Base-by-base conservation (phyloP, 176 grass and related monocot species). In the Rhipidocladum racemiflorum region DNA sequence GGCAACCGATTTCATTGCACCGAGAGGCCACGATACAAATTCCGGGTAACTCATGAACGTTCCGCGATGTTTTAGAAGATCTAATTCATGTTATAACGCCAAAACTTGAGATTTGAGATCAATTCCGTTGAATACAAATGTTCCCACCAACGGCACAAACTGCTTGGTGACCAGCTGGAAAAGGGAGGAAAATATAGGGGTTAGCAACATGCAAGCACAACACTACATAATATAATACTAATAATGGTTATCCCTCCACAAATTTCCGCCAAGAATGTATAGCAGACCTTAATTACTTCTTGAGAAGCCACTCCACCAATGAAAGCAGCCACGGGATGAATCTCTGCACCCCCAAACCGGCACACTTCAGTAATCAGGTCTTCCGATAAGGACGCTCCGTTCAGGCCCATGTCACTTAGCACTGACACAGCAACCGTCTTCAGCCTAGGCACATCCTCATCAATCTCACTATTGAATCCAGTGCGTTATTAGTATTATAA, bases 21-120 rank as follows among this genome's bases (percentile, higher is more conserved):
- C 30, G 32, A 8, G 4, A 42, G 14, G 70, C 70, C 69, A 39
- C 44, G 34, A 51, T 38, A 74, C 69, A 62, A 61, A 75, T 35
- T 76, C 51, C 85, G 24, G 10, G 21, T 76, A 75, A 61, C 50
- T 80, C 51, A 21, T 10, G 24, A 77, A 61, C 9, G 1, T 17
- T 49, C 38, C 1, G 5, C 2, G 12, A 48, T 32, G 53, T 28
- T 61, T 28, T 61, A 48, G 38, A 59, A 59, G 27, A 61, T 45
- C 20, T 34, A 17, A 75, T 5, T 39, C 24, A 85, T 29, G 36
- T 79, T 91, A 94, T 81, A 94, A 53, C 23, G 40, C 7, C 70
- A 94, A 82, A 75, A 94, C 92, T 87, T 94, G 95, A 30, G 92
- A 97, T 84, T 93, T 94, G 51, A 92, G 95, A 85, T 94, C 95